phyloP scores from a whole-genome alignment of 2,329 filamentous ascomycete genomes.

The Coccinonectria pachysandricola region DNA sequence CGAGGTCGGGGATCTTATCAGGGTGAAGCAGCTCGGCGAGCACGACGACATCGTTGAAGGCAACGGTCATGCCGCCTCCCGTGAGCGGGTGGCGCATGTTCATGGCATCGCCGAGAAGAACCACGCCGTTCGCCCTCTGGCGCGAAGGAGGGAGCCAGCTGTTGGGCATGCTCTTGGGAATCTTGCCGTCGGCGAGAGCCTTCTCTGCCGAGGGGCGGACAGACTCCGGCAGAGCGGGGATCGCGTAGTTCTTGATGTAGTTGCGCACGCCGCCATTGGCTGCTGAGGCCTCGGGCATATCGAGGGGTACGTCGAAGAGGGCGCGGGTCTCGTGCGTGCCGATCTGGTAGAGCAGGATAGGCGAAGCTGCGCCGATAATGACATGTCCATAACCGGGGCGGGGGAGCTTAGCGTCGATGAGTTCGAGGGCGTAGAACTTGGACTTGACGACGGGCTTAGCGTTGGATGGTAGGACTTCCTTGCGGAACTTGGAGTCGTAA shows the following conservation, averaged over 20 bases:
- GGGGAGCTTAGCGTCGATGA: slow-evolving; percentile 78
- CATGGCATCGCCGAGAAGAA: slow-evolving; percentile 86
- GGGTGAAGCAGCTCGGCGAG: slow-evolving; percentile 67
- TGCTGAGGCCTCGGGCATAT: slow-evolving; percentile 61
- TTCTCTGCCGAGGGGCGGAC: slow-evolving; percentile 64
- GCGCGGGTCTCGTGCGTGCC: slow-evolving; percentile 87
- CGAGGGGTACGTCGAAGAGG: slow-evolving; percentile 76
- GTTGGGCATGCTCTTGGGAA: slow-evolving; percentile 85
- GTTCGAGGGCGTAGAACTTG: slow-evolving; percentile 88
- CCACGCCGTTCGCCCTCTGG: slow-evolving; percentile 50
- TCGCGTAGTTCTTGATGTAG: slow-evolving; percentile 69
- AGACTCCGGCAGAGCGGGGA: slow-evolving; percentile 63
- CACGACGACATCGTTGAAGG: slow-evolving; percentile 81
- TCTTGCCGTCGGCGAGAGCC: slow-evolving; percentile 67
- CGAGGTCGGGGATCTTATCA: slow-evolving; percentile 55
- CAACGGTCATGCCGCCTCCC: slow-evolving; percentile 96
- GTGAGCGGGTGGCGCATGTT: slow-evolving; percentile 99
- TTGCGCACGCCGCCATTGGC: slow-evolving; percentile 73
- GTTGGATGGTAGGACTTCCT: slow-evolving; percentile 60
- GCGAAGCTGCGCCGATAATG: slow-evolving; percentile 63
- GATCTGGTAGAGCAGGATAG: slow-evolving; percentile 92
- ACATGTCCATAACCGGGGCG: slow-evolving; percentile 74
- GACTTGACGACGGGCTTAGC: slow-evolving; percentile 61
- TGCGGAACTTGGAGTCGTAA: slow-evolving; percentile 85
- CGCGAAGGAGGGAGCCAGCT: slow-evolving; percentile 73